Conservation (phyloP, 1,284 basidiomycete genomes). For the Vanrija sp. region DNA sequence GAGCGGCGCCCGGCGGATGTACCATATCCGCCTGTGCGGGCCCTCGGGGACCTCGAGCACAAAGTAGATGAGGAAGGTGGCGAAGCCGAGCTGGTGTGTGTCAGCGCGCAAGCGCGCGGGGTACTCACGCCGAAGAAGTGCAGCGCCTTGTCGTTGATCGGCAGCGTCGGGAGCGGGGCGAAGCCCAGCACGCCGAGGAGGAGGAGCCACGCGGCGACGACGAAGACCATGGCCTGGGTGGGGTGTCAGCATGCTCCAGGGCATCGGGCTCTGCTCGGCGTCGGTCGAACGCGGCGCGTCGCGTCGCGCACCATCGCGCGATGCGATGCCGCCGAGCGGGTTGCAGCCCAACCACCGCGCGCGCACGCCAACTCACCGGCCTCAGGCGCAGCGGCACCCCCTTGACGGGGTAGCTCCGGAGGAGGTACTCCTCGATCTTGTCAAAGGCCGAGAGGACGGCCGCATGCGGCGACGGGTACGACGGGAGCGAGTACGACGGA, state of each 20-base stretch:
- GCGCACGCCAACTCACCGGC: constrained; percentile 26
- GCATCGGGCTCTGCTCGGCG: no score
- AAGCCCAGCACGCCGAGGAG: constrained; percentile 45
- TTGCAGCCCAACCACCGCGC: no score
- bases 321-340: no score
- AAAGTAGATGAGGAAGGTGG: constrained; percentile 46
- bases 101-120: background rate
- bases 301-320: no score
- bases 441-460: constrained; percentile 33
- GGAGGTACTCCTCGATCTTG: constrained; percentile 22
- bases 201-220: constrained; percentile 44
- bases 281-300: no score
- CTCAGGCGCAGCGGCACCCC: constrained; percentile 41
- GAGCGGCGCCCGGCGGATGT: constrained; percentile 45
- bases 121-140: constrained; percentile 47
- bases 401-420: constrained; percentile 36
- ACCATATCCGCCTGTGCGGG: constrained; percentile 43
- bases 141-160: constrained; percentile 48
- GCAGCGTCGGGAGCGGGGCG: constrained; percentile 41
- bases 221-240: constrained; percentile 39
- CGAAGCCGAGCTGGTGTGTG: constrained; percentile 42
- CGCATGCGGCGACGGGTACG: constrained; percentile 36
- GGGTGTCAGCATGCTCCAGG: background rate
- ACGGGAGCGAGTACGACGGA: background rate
- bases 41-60: constrained; percentile 47